These are phyloP conservation scores for Baorangia bicolor DNA, from an alignment of 768 basidiomycete genomes.

Conservation along the genomic window DNA sequence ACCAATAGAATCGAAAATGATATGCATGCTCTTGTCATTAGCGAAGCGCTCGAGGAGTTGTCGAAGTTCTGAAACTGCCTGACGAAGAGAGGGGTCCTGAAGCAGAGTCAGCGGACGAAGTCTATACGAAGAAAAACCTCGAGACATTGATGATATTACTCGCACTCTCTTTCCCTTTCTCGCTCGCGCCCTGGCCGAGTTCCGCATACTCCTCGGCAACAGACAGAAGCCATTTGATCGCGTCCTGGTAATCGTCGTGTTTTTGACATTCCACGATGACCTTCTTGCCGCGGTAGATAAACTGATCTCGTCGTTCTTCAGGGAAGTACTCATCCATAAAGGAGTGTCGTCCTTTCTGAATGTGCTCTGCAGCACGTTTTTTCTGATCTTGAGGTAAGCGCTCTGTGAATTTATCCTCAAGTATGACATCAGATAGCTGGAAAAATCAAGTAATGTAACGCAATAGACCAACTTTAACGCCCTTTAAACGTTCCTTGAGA, in stretches of 20 bases:
- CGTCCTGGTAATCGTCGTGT: slow-evolving; percentile 86
- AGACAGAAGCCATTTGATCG: slow-evolving; percentile 69
- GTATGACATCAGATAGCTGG: background rate
- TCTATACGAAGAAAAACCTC: background rate
- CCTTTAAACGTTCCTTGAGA: slow-evolving; percentile 31
- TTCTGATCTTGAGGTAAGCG: slow-evolving; percentile 70
- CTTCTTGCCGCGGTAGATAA: slow-evolving; percentile 93
- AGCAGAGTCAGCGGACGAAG: slow-evolving; percentile 13
- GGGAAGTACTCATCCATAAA: slow-evolving; percentile 86
- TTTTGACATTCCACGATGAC: slow-evolving; percentile 90
- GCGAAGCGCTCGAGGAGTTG: slow-evolving; percentile 91
- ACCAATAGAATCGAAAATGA: slow-evolving; percentile 68
- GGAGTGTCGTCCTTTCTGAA: slow-evolving; percentile 63
- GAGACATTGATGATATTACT: slow-evolving; percentile 14
- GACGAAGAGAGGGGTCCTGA: slow-evolving; percentile 56
- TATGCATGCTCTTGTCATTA: slow-evolving; percentile 62
- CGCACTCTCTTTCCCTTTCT: slow-evolving; percentile 32
- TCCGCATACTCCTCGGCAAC: slow-evolving; percentile 60
- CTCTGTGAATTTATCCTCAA: slow-evolving; percentile 46
- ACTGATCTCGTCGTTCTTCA: slow-evolving; percentile 85
- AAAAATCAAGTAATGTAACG: background rate
- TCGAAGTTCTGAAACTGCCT: slow-evolving; percentile 62
- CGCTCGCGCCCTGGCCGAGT: slow-evolving; percentile 45
- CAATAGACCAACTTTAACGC: slow-evolving; percentile 27
- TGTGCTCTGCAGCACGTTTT: slow-evolving; percentile 50